Conservation (phyloP, 768 basidiomycete species). For the Russula abietina region DNA sequence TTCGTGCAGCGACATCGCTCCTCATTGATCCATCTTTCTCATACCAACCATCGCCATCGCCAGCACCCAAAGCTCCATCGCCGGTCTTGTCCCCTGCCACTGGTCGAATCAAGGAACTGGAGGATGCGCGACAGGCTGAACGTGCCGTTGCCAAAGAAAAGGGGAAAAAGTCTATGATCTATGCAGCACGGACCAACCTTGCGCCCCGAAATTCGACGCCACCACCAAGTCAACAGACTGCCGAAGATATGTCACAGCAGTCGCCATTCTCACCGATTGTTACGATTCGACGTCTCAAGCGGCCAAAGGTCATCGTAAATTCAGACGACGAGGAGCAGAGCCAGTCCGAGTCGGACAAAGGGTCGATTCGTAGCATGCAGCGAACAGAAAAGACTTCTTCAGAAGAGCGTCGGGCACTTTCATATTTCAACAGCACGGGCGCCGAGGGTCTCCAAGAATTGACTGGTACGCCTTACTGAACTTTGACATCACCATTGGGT, state of each 20-base stretch:
- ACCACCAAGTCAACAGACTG: slow-evolving; percentile 36
- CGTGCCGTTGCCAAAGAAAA: slow-evolving; percentile 64
- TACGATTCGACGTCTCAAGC: slow-evolving; percentile 41
- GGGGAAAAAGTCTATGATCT: slow-evolving; percentile 78
- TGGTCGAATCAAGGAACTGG: slow-evolving; percentile 65
- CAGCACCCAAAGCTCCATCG: neutral
- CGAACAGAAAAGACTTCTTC: slow-evolving; percentile 33
- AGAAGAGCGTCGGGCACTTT: slow-evolving; percentile 48
- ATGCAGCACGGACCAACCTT: slow-evolving; percentile 56
- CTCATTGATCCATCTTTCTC: slow-evolving; percentile 49
- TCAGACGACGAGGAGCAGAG: slow-evolving; percentile 58
- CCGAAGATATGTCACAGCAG: slow-evolving; percentile 35
- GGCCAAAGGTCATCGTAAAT: slow-evolving; percentile 55
- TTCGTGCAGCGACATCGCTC: slow-evolving; percentile 51
- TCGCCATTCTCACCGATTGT: slow-evolving; percentile 42
- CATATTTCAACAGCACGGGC: slow-evolving; percentile 62
- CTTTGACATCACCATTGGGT: neutral
- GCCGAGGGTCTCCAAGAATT: slow-evolving; percentile 65
- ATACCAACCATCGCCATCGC: slow-evolving; percentile 26
- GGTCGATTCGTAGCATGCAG: slow-evolving; percentile 32
- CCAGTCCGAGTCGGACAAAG: slow-evolving; percentile 47
- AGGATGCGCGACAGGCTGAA: slow-evolving; percentile 64
- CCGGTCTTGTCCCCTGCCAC: slow-evolving; percentile 34
- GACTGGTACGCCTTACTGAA: slow-evolving; percentile 46
- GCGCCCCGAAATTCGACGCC: slow-evolving; percentile 33